phyloP scores from a whole-genome alignment of 176 grass and related monocot genomes.

The Paspalum notatum region DNA sequence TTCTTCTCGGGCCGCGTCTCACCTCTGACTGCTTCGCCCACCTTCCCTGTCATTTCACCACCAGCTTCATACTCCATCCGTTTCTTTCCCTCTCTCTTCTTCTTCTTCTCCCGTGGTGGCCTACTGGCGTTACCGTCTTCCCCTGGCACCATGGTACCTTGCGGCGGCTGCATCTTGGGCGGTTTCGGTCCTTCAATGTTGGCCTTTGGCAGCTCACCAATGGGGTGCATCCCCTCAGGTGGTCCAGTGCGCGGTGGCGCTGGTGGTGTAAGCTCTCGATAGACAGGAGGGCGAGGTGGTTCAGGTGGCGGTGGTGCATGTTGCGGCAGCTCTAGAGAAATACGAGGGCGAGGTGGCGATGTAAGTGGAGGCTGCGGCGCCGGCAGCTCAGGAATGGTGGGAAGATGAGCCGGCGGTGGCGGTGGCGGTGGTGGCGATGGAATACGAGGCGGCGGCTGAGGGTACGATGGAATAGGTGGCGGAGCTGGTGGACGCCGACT shows the following conservation, averaged over 20 bases:
- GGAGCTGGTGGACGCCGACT: background rate
- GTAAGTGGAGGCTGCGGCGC: background rate
- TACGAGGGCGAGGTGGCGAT: background rate
- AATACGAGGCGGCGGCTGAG: background rate
- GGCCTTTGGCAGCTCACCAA: background rate
- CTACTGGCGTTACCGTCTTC: background rate
- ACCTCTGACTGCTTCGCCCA: no score
- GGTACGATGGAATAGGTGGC: background rate
- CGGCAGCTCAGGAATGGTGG: background rate
- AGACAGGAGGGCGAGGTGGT: background rate
- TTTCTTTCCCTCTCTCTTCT: background rate
- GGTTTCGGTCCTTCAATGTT: no score
- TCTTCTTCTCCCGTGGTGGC: background rate
- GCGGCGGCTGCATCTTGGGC: slow-evolving; percentile 12
- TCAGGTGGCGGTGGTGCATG: background rate
- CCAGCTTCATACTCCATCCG: no score
- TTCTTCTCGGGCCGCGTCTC: background rate
- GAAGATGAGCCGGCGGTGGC: background rate
- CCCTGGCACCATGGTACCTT: background rate
- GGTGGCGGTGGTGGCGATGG: background rate
- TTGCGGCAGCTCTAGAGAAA: background rate
- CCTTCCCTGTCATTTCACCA: no score
- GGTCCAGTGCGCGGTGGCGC: background rate
- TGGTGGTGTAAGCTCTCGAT: background rate
- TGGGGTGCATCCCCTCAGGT: background rate